Conservation (phyloP, 2,329 filamentous ascomycete species). For the Metarhizium brunneum region DNA sequence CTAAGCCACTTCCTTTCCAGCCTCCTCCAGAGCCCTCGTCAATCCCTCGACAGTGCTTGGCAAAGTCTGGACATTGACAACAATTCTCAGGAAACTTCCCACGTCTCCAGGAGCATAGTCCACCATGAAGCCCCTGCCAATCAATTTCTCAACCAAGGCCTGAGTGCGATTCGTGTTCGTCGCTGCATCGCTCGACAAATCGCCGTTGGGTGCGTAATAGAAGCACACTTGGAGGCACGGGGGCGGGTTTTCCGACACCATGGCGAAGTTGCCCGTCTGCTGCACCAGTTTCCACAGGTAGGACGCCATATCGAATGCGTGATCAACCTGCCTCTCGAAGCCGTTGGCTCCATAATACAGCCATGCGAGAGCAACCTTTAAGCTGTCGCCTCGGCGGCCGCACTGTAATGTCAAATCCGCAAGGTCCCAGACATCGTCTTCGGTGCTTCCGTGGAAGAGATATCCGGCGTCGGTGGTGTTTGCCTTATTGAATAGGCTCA, state of each 20-base stretch:
- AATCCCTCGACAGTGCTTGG: constrained; percentile 42
- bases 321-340: constrained; percentile 60
- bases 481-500: constrained; percentile 67
- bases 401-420: constrained; percentile 92
- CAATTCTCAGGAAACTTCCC: constrained; percentile 51
- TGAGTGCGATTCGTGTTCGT: constrained; percentile 41
- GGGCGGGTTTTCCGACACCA: constrained; percentile 68
- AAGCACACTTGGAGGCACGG: constrained; percentile 94
- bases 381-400: constrained; percentile 71
- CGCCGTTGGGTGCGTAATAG: constrained; percentile 59
- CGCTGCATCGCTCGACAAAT: constrained; percentile 30
- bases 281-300: constrained; percentile 56
- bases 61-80: constrained; percentile 48
- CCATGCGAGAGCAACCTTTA: constrained; percentile 86
- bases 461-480: constrained; percentile 87
- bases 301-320: constrained; percentile 62
- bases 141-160: constrained; percentile 37
- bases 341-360: constrained; percentile 76
- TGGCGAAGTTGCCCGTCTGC: constrained; percentile 48
- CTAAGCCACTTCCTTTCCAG: constrained; percentile 21
- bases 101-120: constrained; percentile 49
- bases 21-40: constrained; percentile 41
- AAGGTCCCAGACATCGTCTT: constrained; percentile 68
- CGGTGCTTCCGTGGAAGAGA: constrained; percentile 57
- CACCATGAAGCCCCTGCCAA: constrained; percentile 47